Base-by-base conservation (phyloP, 495 filamentous ascomycete genomes). In the Schizothecium vesticola region DNA sequence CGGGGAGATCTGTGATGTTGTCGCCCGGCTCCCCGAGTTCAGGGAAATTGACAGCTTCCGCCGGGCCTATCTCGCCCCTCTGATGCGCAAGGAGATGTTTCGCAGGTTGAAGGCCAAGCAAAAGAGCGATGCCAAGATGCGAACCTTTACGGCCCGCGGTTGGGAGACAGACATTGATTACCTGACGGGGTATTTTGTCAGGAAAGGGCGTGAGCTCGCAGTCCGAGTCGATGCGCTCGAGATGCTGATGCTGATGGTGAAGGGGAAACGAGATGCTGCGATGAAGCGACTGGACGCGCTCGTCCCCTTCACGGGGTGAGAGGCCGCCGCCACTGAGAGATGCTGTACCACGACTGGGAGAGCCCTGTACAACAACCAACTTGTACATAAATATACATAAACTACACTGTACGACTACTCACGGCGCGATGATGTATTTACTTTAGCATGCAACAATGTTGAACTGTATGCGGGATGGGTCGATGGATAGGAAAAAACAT, bases 101-200 rank as follows among this genome's bases (percentile, higher is more conserved):
- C 67, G 59, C 56, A 75, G 69, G 66, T 63, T 83, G 51, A 75
- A 81, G 59, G 79, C 77, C 29, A 90, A 85, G 22, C 73, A 79
- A 1, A 71, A 77, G 9, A 87, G 90, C 67, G 78, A 83, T 55
- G 90, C 87, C 70, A 82, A 76, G 3, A 92, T 93, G 90, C 75
- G 89, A 33, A 82, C 85, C 68, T 86, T 90, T 74, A 77, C 89
- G 19, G 70, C 78, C 58, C 69, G 68, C 3, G 85, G 88, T 2
- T 80, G 78, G 68, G 70, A 79, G 29, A 92, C 90, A 0, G 93
- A 96, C 73, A 82, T 96, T 63, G 88, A 93, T 28, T 94, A 86
- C 72, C 79, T 92, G 69, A 95, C 94, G 76, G 94, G 93, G 13
- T 97, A 91, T 76, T 88, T 97, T 57, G 84, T 95, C 56, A 80